A percentile compares a stretch with the other conserved stretches of the same genome.
phyloP scores from a whole-genome alignment of 139 green algal genomes.

The Edaphochlamys debaryana region DNA sequence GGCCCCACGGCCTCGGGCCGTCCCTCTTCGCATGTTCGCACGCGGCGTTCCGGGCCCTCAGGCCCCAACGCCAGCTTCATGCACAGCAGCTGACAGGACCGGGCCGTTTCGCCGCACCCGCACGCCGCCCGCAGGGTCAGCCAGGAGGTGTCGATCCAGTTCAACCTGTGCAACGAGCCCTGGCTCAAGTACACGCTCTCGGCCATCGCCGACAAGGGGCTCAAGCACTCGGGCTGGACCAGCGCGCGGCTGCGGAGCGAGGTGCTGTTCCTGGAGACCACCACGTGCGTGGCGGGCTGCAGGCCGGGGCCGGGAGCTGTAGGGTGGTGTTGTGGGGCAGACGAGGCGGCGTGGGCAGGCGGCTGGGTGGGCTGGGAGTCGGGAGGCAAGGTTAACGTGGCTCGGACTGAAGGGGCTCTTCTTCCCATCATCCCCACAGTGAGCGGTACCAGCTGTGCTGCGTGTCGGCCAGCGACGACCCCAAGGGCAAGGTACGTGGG shows the following conservation, averaged over 20 bases:
- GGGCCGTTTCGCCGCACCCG: no score
- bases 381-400: no score
- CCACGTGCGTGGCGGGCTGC: constrained; percentile 55
- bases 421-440: constrained; percentile 36
- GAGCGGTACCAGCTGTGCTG: constrained; percentile 69
- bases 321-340: no score
- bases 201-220: constrained; percentile 87
- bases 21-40: no score
- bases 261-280: constrained; percentile 89
- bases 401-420: no score
- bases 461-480: constrained; percentile 38
- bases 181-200: constrained; percentile 96
- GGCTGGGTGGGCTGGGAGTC: no score
- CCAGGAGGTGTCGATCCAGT: constrained; percentile 91
- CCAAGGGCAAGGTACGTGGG: constrained; percentile 34
- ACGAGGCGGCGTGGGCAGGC: no score
- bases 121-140: constrained; percentile 19
- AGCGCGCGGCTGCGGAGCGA: constrained; percentile 83
- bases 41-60: no score
- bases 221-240: constrained; percentile 90
- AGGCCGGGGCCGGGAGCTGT: no score
- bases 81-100: no score
- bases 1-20: no score
- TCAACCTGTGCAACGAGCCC: constrained; percentile 96
- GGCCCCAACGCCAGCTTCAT: no score